Evolutionary conservation across 345 rosid species (phyloP).

Genomic region (Bretschneidera sinensis): DNA sequence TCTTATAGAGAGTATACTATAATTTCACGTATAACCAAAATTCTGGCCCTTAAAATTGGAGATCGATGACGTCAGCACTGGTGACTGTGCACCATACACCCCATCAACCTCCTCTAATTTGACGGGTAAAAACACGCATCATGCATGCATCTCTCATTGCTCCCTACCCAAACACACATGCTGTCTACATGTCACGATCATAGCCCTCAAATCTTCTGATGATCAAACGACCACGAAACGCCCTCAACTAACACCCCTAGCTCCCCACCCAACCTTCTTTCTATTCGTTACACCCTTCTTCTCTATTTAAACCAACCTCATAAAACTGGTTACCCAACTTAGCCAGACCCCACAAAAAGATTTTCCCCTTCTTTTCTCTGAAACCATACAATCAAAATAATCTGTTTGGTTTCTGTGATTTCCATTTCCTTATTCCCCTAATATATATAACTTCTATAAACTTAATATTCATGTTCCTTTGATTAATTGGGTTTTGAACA

Average conservation of each 20-base stretch:
- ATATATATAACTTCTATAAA: no score
- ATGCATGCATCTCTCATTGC: constrained; percentile 16
- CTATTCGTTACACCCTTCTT: not conserved
- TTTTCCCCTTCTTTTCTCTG: no score
- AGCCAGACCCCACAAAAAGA: no score
- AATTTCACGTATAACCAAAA: no score
- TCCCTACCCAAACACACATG: not conserved
- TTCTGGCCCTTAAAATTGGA: no score
- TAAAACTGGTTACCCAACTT: constrained; percentile 5
- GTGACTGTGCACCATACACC: not conserved
- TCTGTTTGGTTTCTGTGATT: constrained; percentile 1
- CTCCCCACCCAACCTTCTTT: constrained; percentile 7
- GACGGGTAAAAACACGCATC: constrained; percentile 12
- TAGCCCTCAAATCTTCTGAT: constrained; percentile 12
- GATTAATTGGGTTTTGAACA: no score
- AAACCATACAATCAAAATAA: constrained; percentile 6
- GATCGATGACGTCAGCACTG: not conserved
- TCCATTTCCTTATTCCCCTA: not conserved
- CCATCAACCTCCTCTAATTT: constrained; percentile 8
- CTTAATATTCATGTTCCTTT: no score
- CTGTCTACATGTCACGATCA: constrained; percentile 7
- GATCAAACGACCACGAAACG: constrained; percentile 10
- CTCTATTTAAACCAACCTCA: constrained; percentile 11
- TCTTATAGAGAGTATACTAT: no score
- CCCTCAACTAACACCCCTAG: constrained; percentile 19